phyloP scores from a whole-genome alignment of 352 stramenopile genomes.

The Pythium aristosporum region DNA sequence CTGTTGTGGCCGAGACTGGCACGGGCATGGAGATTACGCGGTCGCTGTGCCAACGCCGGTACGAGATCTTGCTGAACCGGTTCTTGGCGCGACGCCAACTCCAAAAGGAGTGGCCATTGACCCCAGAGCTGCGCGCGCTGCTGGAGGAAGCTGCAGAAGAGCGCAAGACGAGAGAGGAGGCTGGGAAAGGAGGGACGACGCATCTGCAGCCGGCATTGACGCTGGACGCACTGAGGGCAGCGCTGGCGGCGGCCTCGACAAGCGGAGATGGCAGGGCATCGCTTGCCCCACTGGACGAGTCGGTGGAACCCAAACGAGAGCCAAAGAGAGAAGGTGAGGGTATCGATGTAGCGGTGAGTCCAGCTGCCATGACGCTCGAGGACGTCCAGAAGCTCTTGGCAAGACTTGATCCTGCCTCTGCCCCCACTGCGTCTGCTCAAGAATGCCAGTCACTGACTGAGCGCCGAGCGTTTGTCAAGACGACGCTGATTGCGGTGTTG shows the following conservation, averaged over 20 bases:
- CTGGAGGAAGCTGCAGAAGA: constrained; percentile 5
- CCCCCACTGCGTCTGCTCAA: not conserved
- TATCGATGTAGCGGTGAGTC: not conserved
- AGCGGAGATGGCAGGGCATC: not conserved
- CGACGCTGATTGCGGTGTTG: constrained; percentile 10
- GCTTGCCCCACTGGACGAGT: not conserved
- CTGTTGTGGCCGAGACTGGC: constrained; percentile 1
- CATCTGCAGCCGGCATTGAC: not conserved
- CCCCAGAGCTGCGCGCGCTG: constrained; percentile 3
- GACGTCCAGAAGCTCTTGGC: not conserved
- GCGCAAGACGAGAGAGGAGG: constrained; percentile 3
- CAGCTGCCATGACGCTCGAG: not conserved
- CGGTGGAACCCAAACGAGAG: not conserved
- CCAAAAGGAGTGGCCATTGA: not conserved
- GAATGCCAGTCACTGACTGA: not conserved
- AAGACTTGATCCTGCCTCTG: not conserved
- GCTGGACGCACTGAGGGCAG: not conserved
- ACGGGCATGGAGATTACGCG: not conserved
- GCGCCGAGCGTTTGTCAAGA: constrained; percentile 11
- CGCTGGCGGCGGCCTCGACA: not conserved
- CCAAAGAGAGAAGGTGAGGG: not conserved
- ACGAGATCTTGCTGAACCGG: constrained; percentile 13
- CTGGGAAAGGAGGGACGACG: not conserved
- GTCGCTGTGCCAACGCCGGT: constrained; percentile 12
- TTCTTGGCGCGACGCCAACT: constrained; percentile 8